phyloP scores from a whole-genome alignment of 75 land plant species.

The Selaginella tamariscina region DNA sequence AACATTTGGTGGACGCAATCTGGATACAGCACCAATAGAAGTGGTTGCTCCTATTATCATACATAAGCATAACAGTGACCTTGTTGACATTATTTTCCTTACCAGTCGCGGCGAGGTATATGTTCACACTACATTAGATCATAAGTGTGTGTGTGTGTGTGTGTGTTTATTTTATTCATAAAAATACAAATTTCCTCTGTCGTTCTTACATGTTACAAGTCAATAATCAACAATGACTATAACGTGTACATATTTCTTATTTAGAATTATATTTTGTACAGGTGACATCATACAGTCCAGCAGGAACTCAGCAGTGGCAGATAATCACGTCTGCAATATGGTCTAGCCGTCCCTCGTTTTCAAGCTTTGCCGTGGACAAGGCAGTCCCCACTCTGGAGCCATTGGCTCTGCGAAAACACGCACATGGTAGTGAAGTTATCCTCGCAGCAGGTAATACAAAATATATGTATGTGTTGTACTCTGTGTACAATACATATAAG shows the following conservation, averaged over 20 bases:
- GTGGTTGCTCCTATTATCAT: conserved; percentile 79
- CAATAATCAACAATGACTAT: too few species aligned
- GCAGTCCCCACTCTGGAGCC: conserved; percentile 70
- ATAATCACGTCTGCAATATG: conserved; percentile 75
- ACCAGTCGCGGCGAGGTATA: conserved; percentile 91
- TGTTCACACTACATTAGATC: not conserved
- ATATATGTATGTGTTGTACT: too few species aligned
- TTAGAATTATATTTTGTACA: conserved; percentile 15
- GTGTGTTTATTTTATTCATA: too few species aligned
- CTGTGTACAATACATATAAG: too few species aligned
- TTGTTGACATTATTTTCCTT: conserved; percentile 85
- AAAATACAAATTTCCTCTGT: too few species aligned
- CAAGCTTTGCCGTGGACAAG: conserved; percentile 42
- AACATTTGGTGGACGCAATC: conserved; percentile 36
- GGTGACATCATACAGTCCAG: conserved; percentile 71
- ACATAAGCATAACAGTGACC: conserved; percentile 60
- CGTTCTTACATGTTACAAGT: too few species aligned
- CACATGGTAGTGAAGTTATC: conserved; percentile 47
- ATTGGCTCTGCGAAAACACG: conserved; percentile 41
- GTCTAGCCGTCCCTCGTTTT: conserved; percentile 64
- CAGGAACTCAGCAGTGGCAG: conserved; percentile 74
- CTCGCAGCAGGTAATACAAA: conserved; percentile 83
- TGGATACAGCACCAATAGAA: conserved; percentile 41
- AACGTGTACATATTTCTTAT: too few species aligned
- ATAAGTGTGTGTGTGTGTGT: too few species aligned